Percentiles rank a stretch among this genome's conserved stretches.
Conservation (phyloP, 1,284 basidiomycete species). For the Ceratobasidium sp. region DNA sequence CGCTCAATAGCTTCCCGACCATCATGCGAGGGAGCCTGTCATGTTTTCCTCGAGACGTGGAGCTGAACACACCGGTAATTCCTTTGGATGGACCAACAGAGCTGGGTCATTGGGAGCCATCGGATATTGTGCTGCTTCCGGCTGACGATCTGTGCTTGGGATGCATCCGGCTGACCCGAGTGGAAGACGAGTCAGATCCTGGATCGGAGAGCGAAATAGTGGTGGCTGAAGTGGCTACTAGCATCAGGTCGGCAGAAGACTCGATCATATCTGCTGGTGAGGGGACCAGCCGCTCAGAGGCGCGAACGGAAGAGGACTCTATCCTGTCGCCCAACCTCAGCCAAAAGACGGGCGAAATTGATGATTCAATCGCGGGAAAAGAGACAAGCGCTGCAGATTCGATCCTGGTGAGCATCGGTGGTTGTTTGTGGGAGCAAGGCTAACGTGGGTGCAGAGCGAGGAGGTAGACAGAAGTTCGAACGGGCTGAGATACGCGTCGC, state of each 20-base stretch:
- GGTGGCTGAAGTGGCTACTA: background rate
- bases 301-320: constrained; percentile 8
- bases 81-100: background rate
- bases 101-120: constrained; percentile 2
- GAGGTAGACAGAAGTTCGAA: constrained; percentile 17
- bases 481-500: constrained; percentile 21
- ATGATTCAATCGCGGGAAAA: background rate
- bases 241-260: background rate
- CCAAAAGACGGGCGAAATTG: background rate
- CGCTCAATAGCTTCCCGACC: constrained; percentile 9
- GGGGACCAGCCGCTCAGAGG: background rate
- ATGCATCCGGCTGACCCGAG: background rate
- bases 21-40: constrained; percentile 21
- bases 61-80: constrained; percentile 4
- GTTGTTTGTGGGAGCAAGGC: background rate
- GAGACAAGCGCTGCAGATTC: constrained; percentile 15
- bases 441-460: background rate
- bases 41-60: constrained; percentile 23
- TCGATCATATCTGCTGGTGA: background rate
- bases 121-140: constrained; percentile 7
- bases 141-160: background rate
- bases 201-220: background rate
- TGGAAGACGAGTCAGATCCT: background rate
- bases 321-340: constrained; percentile 13
- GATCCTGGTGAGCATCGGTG: background rate